Percentiles rank a stretch among this genome's conserved stretches.
Evolutionary conservation across 805 yeast species (phyloP).

Genomic region (Candida pseudofarinosa): DNA sequence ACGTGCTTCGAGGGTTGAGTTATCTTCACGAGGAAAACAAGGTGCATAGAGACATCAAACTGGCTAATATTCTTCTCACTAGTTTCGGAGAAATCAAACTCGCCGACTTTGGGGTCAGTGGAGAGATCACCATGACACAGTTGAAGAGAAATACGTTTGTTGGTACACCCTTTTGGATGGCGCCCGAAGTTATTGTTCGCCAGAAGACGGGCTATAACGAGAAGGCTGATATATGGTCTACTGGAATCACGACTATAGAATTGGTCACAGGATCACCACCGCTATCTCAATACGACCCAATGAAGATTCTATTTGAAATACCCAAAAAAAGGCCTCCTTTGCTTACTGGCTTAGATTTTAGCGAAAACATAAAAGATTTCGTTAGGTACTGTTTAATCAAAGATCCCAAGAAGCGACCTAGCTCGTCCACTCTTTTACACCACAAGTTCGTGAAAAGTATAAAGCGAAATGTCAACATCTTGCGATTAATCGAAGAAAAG

Average conservation of each 20-base stretch:
- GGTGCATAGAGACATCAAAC: slow-evolving; percentile 87
- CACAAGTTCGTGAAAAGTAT: slow-evolving; percentile 46
- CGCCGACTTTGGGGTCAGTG: slow-evolving; percentile 93
- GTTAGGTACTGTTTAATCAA: slow-evolving; percentile 62
- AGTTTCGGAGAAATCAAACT: slow-evolving; percentile 66
- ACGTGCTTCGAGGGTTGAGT: slow-evolving; percentile 63
- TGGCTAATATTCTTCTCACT: slow-evolving; percentile 81
- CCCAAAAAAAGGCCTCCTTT: slow-evolving; percentile 64
- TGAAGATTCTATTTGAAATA: slow-evolving; percentile 69
- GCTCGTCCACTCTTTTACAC: slow-evolving; percentile 52
- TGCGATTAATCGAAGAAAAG: slow-evolving; percentile 39
- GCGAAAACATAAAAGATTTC: slow-evolving; percentile 60
- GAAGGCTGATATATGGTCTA: slow-evolving; percentile 93
- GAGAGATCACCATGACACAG: slow-evolving; percentile 60
- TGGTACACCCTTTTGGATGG: slow-evolving; percentile 99
- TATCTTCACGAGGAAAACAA: slow-evolving; percentile 73
- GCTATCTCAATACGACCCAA: slow-evolving; percentile 63
- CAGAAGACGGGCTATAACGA: slow-evolving; percentile 62
- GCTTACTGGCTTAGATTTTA: slow-evolving; percentile 40
- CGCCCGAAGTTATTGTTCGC: slow-evolving; percentile 83
- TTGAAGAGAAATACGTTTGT: slow-evolving; percentile 70
- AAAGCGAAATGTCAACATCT: slow-evolving; percentile 26
- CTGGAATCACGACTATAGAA: slow-evolving; percentile 90
- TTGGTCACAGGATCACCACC: slow-evolving; percentile 83
- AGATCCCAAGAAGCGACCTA: slow-evolving; percentile 62